phyloP scores from a whole-genome alignment of 2,329 filamentous ascomycete species.

The Diaporthe destruens region DNA sequence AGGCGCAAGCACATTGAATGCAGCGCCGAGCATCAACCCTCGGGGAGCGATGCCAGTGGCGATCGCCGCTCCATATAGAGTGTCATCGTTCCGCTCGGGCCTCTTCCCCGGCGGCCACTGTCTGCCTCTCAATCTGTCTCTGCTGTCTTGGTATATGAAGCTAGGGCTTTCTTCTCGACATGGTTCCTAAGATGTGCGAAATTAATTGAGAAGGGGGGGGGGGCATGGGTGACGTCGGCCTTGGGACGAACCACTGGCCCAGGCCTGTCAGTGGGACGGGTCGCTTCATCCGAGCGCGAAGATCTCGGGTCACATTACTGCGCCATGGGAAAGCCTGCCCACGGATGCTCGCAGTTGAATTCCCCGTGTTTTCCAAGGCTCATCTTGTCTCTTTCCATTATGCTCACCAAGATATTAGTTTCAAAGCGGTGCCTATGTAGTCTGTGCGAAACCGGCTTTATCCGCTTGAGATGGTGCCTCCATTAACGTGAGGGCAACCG shows the following conservation, averaged over 20 bases:
- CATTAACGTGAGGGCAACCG: not conserved
- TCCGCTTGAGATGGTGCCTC: not conserved
- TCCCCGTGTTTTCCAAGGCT: not conserved
- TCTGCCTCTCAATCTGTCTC: too few relatives aligned
- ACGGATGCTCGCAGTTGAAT: slow-evolving; percentile 22
- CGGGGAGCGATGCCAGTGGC: not conserved
- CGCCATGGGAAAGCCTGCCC: not conserved
- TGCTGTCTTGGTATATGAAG: not conserved
- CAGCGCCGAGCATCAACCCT: not conserved
- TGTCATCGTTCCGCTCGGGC: slow-evolving; percentile 12
- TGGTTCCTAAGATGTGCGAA: slow-evolving; percentile 6
- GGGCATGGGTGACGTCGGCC: slow-evolving; percentile 9
- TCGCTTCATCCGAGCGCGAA: slow-evolving; percentile 27
- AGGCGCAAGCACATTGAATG: not conserved
- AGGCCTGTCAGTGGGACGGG: slow-evolving; percentile 8
- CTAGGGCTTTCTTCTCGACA: not conserved
- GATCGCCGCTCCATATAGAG: slow-evolving; percentile 17
- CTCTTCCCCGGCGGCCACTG: slow-evolving; percentile 2
- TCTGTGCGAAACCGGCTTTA: not conserved
- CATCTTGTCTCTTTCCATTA: slow-evolving; percentile 8
- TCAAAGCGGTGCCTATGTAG: not conserved
- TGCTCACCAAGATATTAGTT: slow-evolving; percentile 6
- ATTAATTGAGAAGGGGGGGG: slow-evolving; percentile 21
- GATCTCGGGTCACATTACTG: slow-evolving; percentile 18
- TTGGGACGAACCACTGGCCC: slow-evolving; percentile 31